Percentiles rank a stretch among this genome's conserved stretches.
Evolutionary conservation across 441 rosid species (phyloP).

Genomic region (Jatropha multifida): DNA sequence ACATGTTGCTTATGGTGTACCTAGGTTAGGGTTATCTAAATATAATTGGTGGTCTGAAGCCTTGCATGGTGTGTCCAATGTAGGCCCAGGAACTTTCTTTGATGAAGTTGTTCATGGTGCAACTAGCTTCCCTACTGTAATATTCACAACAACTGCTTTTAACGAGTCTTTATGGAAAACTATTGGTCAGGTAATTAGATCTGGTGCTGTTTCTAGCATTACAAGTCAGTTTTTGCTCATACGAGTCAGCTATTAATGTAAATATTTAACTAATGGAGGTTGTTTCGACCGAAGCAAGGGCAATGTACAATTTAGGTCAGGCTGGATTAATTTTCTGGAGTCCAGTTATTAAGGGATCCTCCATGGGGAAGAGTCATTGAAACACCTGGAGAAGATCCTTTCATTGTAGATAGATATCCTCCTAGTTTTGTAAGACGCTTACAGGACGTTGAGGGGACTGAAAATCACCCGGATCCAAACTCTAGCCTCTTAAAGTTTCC

Average conservation of each 20-base stretch:
- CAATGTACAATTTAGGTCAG: slow-evolving; percentile 35
- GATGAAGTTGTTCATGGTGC: slow-evolving; percentile 46
- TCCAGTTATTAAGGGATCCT: slow-evolving; percentile 60
- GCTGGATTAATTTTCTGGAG: slow-evolving; percentile 43
- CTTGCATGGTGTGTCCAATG: slow-evolving; percentile 1
- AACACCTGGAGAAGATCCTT: slow-evolving; percentile 64
- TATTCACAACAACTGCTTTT: slow-evolving; percentile 57
- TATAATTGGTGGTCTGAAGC: slow-evolving; percentile 76
- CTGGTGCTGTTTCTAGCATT: neutral
- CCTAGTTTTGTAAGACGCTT: slow-evolving; percentile 54
- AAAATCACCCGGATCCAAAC: neutral
- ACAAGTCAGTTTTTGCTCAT: neutral
- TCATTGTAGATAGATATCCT: slow-evolving; percentile 43
- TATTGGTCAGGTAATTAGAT: slow-evolving; percentile 21
- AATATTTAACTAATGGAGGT: slow-evolving; percentile 29
- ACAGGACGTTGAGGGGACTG: slow-evolving; percentile 37
- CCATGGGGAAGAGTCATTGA: slow-evolving; percentile 57
- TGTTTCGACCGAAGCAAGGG: slow-evolving; percentile 61
- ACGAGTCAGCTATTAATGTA: slow-evolving; percentile 15
- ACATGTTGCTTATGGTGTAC: slow-evolving; percentile 36
- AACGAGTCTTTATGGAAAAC: slow-evolving; percentile 45
- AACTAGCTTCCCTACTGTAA: slow-evolving; percentile 68
- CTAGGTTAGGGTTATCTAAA: slow-evolving; percentile 38
- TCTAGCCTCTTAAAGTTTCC: slow-evolving; percentile 50
- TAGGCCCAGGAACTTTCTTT: slow-evolving; percentile 39